phyloP scores from a whole-genome alignment of 2,329 filamentous ascomycete genomes.

The Zymoseptoria crescenta region DNA sequence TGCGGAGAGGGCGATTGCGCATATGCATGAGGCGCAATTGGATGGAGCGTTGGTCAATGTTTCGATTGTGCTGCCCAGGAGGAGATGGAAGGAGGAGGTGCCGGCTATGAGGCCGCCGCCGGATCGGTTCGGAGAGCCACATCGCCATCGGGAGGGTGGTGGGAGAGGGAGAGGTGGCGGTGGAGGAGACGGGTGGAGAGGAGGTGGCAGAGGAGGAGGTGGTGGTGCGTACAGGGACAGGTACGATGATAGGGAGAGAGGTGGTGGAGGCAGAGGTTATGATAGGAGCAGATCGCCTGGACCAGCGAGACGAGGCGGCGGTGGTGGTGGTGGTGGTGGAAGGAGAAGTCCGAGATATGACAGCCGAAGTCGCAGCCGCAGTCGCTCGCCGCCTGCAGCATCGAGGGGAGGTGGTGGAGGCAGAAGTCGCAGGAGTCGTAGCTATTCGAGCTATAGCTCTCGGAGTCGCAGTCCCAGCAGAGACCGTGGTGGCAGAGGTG shows the following conservation, averaged over 20 bases:
- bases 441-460: conserved; percentile 18
- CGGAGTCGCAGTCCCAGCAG: conserved; percentile 18
- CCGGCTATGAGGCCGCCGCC: conserved; percentile 59
- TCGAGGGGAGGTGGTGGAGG: conserved; percentile 14
- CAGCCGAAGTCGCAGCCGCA: conserved; percentile 29
- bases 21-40: conserved; percentile 92
- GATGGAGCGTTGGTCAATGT: conserved; percentile 78
- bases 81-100: conserved; percentile 73
- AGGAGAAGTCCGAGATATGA: conserved; percentile 30
- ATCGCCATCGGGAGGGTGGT: conserved; percentile 26
- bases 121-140: conserved; percentile 38
- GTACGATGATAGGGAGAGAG: conserved; percentile 22
- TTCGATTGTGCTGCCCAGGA: conserved; percentile 76
- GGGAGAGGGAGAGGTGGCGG: conserved; percentile 17
- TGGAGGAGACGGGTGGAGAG: conserved; percentile 19
- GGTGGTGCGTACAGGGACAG: conserved; percentile 25
- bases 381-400: conserved; percentile 12
- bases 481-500: conserved; percentile 11
- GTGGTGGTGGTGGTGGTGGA: conserved; percentile 8
- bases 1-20: conserved; percentile 72
- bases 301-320: conserved; percentile 1
- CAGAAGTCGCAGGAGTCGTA: conserved; percentile 14
- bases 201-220: conserved; percentile 21
- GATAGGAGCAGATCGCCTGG: conserved; percentile 12
- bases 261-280: conserved; percentile 13